Evolutionary conservation across 2,329 filamentous ascomycete genomes (phyloP).

Genomic region (Scedosporium apiospermum): DNA sequence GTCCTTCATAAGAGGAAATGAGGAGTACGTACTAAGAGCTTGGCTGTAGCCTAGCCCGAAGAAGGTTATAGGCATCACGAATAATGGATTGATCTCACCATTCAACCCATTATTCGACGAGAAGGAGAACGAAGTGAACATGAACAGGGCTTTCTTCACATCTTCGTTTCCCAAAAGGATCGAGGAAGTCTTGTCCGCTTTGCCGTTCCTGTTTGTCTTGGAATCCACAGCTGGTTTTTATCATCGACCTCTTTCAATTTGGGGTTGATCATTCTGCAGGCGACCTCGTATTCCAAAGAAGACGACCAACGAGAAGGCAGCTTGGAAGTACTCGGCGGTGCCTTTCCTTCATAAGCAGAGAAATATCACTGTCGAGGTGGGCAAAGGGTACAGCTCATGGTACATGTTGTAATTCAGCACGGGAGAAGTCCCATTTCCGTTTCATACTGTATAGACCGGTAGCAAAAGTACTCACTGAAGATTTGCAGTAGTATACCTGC

Average conservation of each 20-base stretch:
- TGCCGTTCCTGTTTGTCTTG: neutral
- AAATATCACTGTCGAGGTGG: neutral
- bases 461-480: neutral
- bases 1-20: neutral
- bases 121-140: no score
- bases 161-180: neutral
- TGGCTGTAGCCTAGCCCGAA: neutral
- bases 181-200: neutral
- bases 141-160: neutral
- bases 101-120: no score
- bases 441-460: neutral
- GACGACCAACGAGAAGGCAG: neutral
- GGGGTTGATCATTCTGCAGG: neutral
- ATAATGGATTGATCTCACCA: no score
- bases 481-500: neutral
- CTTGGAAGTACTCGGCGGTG: no score
- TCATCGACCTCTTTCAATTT: neutral
- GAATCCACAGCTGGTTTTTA: neutral
- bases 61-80: neutral
- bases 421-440: neutral
- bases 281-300: slow-evolving; percentile 4
- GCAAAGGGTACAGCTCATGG: neutral
- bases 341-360: neutral
- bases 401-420: neutral
- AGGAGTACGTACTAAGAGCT: neutral